A percentile compares a stretch with the other conserved stretches of the same genome.
These are phyloP conservation scores for Epichloe sylvatica DNA, from an alignment of 2,329 filamentous ascomycete genomes.

Conservation along the genomic window DNA sequence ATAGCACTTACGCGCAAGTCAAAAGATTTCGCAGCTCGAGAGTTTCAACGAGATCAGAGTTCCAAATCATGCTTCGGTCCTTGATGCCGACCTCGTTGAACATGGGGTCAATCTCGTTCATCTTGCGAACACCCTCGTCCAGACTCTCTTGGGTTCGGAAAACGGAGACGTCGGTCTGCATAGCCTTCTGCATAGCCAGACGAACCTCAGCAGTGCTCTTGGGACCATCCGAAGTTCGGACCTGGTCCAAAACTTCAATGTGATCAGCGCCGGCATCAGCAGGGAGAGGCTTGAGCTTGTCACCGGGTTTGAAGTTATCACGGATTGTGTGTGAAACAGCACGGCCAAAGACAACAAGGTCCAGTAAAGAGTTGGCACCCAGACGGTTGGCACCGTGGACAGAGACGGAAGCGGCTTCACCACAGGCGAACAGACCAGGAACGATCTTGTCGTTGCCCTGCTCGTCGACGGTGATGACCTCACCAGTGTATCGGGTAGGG, in stretches of 20 bases:
- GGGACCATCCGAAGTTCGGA: constrained; percentile 70
- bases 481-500: constrained; percentile 90
- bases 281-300: constrained; percentile 62
- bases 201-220: constrained; percentile 83
- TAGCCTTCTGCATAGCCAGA: constrained; percentile 89
- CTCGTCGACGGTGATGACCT: constrained; percentile 81
- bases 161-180: constrained; percentile 94
- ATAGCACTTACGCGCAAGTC: constrained; percentile 75
- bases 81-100: constrained; percentile 84
- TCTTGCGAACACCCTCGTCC: constrained; percentile 83
- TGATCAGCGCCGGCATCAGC: constrained; percentile 81
- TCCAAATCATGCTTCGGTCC: constrained; percentile 99
- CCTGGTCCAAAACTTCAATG: constrained; percentile 72
- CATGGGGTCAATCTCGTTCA: constrained; percentile 66
- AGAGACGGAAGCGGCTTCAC: constrained; percentile 93
- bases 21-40: constrained; percentile 89
- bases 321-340: constrained; percentile 95
- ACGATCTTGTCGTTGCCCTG: constrained; percentile 84
- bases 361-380: constrained; percentile 93
- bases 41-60: constrained; percentile 91
- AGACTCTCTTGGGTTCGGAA: constrained; percentile 91
- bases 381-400: constrained; percentile 97
- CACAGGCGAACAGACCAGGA: constrained; percentile 87
- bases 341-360: constrained; percentile 94
- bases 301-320: constrained; percentile 78